A percentile compares a stretch with the other conserved stretches of the same genome.
phyloP scores from a whole-genome alignment of 768 basidiomycete species.

The Phanerochaete sordida region DNA sequence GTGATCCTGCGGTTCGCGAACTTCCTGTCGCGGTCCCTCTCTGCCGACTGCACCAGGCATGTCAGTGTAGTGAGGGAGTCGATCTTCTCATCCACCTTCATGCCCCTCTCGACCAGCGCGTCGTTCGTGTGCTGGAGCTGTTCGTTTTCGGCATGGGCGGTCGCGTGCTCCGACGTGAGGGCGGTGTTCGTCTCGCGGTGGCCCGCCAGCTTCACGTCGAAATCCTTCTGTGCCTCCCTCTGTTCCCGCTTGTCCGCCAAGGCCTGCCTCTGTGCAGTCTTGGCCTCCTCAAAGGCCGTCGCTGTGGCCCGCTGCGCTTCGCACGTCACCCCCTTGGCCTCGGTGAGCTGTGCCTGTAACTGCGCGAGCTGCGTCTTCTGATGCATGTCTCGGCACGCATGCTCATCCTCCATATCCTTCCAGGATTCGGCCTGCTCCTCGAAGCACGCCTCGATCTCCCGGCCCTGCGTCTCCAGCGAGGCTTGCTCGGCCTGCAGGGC shows the following conservation, averaged over 20 bases:
- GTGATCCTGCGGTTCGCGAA: neutral
- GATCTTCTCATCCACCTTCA: neutral
- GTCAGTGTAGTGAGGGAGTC: neutral
- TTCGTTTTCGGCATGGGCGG: neutral
- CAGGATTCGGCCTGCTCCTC: neutral
- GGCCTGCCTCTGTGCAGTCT: neutral
- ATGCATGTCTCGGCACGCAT: neutral
- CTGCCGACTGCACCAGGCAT: neutral
- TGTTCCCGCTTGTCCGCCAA: neutral
- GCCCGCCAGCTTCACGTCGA: neutral
- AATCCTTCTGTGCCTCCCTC: neutral
- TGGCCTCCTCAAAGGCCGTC: neutral
- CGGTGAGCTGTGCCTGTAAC: neutral
- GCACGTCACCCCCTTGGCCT: neutral
- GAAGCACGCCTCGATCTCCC: neutral
- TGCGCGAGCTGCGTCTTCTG: neutral
- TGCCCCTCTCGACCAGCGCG: neutral
- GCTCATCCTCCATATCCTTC: neutral
- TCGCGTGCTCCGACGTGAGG: neutral
- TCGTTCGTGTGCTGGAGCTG: neutral
- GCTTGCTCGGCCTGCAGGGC: too few species aligned
- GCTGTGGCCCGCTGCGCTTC: neutral
- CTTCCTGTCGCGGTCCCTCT: neutral
- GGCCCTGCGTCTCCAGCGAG: neutral
- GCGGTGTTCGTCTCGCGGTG: neutral